Conservation (phyloP, 371 early-diverging fungal genomes). For the Furculomyces boomerangus region DNA sequence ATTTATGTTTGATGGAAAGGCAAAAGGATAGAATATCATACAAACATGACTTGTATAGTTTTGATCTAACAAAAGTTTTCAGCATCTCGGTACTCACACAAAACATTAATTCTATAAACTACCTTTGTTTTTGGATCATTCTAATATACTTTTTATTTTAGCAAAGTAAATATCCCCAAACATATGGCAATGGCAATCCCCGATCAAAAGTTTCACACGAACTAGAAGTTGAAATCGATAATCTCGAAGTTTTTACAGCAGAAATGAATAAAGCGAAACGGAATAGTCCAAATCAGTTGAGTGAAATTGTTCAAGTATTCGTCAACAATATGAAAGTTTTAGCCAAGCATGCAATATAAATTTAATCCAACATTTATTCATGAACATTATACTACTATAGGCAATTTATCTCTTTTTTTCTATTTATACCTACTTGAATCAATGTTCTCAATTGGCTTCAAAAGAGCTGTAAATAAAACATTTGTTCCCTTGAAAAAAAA, state of each 20-base stretch:
- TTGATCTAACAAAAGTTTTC: conserved; percentile 60
- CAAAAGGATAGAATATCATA: conserved; percentile 58
- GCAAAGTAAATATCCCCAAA: conserved; percentile 8
- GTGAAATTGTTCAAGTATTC: conserved; percentile 22
- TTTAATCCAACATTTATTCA: no score
- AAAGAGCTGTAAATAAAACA: no score
- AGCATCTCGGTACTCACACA: conserved; percentile 4
- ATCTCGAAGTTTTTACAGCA: conserved; percentile 9
- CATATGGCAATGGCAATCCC: conserved; percentile 14
- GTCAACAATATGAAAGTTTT: conserved; percentile 21
- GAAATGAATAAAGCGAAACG: conserved; percentile 18
- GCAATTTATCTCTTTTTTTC: no score
- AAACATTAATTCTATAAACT: not conserved
- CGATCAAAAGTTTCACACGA: conserved; percentile 18
- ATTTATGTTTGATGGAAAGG: conserved; percentile 28
- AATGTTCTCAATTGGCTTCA: no score
- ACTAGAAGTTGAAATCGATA: conserved; percentile 22
- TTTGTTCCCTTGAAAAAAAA: no score
- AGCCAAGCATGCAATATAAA: conserved; percentile 9
- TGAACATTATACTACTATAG: no score
- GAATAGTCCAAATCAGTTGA: conserved; percentile 16
- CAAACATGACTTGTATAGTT: conserved; percentile 44
- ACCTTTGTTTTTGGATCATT: not conserved
- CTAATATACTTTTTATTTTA: conserved; percentile 6
- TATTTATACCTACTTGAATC: no score